These are phyloP conservation scores for Neurospora discreta DNA, from an alignment of 495 filamentous ascomycete species.

Conservation along the genomic window DNA sequence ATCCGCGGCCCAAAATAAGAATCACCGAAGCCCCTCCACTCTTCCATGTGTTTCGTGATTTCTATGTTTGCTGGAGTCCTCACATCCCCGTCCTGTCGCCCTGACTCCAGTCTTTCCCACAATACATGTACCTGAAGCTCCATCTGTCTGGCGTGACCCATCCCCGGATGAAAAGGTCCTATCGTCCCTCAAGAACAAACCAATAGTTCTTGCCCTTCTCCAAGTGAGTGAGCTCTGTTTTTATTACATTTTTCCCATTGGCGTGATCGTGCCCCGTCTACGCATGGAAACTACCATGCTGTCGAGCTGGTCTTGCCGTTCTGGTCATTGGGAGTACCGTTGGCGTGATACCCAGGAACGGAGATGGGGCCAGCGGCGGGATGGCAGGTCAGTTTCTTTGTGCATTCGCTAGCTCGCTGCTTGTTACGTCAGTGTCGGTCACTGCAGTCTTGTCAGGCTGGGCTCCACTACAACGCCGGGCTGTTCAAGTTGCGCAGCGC, in stretches of 20 bases:
- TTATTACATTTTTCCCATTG: neutral
- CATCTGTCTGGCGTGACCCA: neutral
- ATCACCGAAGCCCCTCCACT: conserved; percentile 9
- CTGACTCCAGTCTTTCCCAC: neutral
- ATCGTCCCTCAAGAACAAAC: neutral
- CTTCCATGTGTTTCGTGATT: conserved; percentile 11
- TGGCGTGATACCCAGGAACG: neutral
- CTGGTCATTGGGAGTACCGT: neutral
- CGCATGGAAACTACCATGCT: neutral
- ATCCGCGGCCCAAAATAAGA: conserved; percentile 4
- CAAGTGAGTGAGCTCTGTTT: neutral
- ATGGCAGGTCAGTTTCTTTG: neutral
- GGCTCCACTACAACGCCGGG: neutral
- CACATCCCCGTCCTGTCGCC: neutral
- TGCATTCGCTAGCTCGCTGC: neutral
- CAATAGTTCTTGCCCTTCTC: neutral
- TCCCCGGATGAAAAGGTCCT: neutral
- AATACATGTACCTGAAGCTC: neutral
- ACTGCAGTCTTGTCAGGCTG: neutral
- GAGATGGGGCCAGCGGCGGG: neutral
- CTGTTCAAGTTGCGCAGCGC: neutral
- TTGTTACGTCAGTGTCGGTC: neutral
- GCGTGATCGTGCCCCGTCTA: neutral
- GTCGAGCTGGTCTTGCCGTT: neutral
- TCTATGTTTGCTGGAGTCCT: neutral